These are phyloP conservation scores for Hawksworthiomyces lignivorus DNA, from an alignment of 2,329 filamentous ascomycete species.

Conservation along the genomic window DNA sequence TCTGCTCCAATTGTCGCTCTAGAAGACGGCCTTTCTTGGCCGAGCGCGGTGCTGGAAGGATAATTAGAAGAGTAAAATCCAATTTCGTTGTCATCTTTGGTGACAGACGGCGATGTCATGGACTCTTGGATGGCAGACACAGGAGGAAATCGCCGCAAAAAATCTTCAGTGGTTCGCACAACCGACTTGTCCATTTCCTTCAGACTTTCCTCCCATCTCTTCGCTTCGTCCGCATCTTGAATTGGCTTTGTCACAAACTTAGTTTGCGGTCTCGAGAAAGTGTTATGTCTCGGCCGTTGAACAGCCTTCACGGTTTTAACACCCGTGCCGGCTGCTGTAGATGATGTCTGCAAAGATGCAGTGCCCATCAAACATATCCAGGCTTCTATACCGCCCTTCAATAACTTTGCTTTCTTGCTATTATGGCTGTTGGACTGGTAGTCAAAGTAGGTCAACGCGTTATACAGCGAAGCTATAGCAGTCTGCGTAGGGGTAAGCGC, in stretches of 20 bases:
- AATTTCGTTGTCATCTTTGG: conserved; percentile 5
- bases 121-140: conserved; percentile 54
- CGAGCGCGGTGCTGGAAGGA: background rate
- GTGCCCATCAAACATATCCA: conserved; percentile 79
- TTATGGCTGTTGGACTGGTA: conserved; percentile 29
- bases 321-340: conserved; percentile 13
- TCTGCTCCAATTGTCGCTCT: background rate
- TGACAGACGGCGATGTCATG: conserved; percentile 39
- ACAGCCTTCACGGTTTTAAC: conserved; percentile 22
- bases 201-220: conserved; percentile 70
- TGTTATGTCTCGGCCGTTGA: conserved; percentile 4
- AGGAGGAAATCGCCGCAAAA: conserved; percentile 73
- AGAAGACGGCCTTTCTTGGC: conserved; percentile 3
- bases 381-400: conserved; percentile 75
- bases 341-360: conserved; percentile 47
- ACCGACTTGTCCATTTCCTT: conserved; percentile 42
- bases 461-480: conserved; percentile 64
- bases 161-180: conserved; percentile 71
- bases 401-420: conserved; percentile 59
- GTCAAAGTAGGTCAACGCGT: conserved; percentile 78
- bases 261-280: conserved; percentile 29
- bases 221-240: conserved; percentile 67
- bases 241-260: conserved; percentile 57
- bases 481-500: conserved; percentile 24
- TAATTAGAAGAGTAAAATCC: background rate